A percentile compares a stretch with the other conserved stretches of the same genome.
Conservation (phyloP, 768 basidiomycete species). For the Trametes gibbosa region DNA sequence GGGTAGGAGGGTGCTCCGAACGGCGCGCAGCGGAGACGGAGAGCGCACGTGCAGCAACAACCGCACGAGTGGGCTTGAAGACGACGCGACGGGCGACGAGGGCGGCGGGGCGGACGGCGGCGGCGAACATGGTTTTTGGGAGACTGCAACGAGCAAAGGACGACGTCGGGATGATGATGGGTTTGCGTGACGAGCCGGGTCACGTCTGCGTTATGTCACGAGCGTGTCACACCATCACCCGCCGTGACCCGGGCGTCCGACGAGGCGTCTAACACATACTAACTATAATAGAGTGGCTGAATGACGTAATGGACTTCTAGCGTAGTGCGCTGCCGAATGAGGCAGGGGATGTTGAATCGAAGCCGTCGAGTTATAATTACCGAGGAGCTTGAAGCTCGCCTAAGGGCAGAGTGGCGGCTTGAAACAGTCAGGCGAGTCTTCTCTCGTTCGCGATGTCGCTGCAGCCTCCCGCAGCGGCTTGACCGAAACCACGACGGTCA, state of each 20-base stretch:
- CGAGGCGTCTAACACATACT: too few relatives aligned
- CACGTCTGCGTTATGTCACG: constrained; percentile 6
- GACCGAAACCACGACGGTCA: constrained; percentile 10
- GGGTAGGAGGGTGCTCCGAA: constrained; percentile 57
- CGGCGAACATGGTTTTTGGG: constrained; percentile 30
- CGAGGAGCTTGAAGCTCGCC: neutral
- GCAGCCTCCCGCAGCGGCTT: neutral
- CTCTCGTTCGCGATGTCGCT: neutral
- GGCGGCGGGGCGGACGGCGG: constrained; percentile 28
- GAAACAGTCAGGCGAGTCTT: neutral
- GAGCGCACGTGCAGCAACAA: constrained; percentile 45
- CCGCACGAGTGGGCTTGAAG: constrained; percentile 21
- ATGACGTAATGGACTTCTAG: constrained; percentile 11
- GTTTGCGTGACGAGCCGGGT: constrained; percentile 18
- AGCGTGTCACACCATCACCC: constrained; percentile 10
- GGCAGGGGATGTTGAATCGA: constrained; percentile 16
- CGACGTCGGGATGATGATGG: constrained; percentile 17
- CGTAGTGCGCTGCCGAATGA: neutral
- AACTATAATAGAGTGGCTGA: too few relatives aligned
- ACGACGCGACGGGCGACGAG: constrained; percentile 24
- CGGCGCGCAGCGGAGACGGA: constrained; percentile 53
- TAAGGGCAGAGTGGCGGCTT: neutral
- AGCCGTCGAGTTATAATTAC: constrained; percentile 8
- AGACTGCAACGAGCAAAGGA: constrained; percentile 13
- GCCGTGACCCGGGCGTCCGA: constrained; percentile 5